Evolutionary conservation across 805 yeast species (phyloP).

Genomic region (Lipomyces yamanashiensis): DNA sequence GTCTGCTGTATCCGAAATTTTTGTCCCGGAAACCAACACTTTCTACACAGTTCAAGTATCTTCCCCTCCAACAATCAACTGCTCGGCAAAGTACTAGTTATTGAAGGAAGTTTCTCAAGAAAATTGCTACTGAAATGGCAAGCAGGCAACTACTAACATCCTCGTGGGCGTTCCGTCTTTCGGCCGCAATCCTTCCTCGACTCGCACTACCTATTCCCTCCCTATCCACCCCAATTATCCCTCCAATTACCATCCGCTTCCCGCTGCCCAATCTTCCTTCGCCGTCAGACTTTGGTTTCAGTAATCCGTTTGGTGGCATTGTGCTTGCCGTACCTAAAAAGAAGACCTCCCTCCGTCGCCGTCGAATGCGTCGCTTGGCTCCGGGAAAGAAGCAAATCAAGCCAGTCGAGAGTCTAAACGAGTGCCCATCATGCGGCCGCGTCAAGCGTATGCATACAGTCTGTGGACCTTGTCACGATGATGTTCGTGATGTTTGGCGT

Average conservation of each 20-base stretch:
- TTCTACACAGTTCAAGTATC: not conserved
- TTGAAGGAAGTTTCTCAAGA: too few species aligned
- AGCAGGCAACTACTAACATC: conserved; percentile 7
- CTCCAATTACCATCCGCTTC: conserved; percentile 25
- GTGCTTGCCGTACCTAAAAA: conserved; percentile 91
- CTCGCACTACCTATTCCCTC: conserved; percentile 7
- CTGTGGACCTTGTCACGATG: conserved; percentile 90
- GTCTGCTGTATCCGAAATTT: not conserved
- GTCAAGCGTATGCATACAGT: conserved; percentile 86
- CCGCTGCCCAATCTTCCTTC: conserved; percentile 28
- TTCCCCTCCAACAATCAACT: not conserved
- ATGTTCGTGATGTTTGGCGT: conserved; percentile 78
- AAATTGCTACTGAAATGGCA: not conserved
- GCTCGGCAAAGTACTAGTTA: too few species aligned
- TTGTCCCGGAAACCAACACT: not conserved
- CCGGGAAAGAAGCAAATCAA: conserved; percentile 82
- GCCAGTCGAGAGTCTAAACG: conserved; percentile 72
- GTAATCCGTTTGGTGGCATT: conserved; percentile 60
- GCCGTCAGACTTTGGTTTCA: conserved; percentile 41
- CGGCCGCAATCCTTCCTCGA: conserved; percentile 18
- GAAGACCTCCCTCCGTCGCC: conserved; percentile 84
- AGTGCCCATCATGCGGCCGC: conserved; percentile 96
- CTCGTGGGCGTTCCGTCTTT: conserved; percentile 18
- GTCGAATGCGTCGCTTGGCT: conserved; percentile 80
- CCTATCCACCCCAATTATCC: conserved; percentile 12